These are phyloP conservation scores for Protomyces inouyei DNA, from an alignment of 1,139 yeast species.

Conservation along the genomic window DNA sequence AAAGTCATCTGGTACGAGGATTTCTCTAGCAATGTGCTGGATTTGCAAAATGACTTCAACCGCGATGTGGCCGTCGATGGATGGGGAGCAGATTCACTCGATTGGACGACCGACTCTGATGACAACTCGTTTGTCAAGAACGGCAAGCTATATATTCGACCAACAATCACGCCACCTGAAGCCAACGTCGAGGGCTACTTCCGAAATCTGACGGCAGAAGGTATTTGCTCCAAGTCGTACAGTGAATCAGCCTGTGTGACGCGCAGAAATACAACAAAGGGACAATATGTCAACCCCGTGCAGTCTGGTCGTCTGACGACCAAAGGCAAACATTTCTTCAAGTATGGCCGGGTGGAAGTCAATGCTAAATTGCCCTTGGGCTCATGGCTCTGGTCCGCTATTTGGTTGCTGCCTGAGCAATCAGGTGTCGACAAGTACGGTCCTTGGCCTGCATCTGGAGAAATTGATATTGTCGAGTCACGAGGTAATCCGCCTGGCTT, in stretches of 20 bases:
- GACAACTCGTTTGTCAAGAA: slow-evolving; percentile 30
- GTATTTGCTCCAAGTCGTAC: slow-evolving; percentile 28
- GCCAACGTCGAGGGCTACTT: slow-evolving; percentile 29
- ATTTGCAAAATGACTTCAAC: slow-evolving; percentile 26
- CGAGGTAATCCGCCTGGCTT: slow-evolving; percentile 31
- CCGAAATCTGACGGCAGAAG: slow-evolving; percentile 30
- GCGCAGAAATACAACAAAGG: slow-evolving; percentile 25
- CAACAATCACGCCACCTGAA: slow-evolving; percentile 30
- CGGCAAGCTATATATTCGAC: slow-evolving; percentile 30
- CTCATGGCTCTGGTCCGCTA: slow-evolving; percentile 33
- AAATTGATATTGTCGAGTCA: slow-evolving; percentile 31
- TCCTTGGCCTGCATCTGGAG: slow-evolving; percentile 33
- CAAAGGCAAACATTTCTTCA: slow-evolving; percentile 24
- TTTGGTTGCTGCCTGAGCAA: slow-evolving; percentile 32
- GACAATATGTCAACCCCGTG: slow-evolving; percentile 30
- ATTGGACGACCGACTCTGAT: slow-evolving; percentile 29
- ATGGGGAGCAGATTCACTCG: background rate
- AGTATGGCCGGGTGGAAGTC: slow-evolving; percentile 31
- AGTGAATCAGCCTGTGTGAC: slow-evolving; percentile 28
- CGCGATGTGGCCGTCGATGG: slow-evolving; percentile 31
- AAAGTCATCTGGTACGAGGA: slow-evolving; percentile 29
- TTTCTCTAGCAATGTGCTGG: slow-evolving; percentile 6
- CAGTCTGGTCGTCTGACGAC: slow-evolving; percentile 32
- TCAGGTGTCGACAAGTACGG: slow-evolving; percentile 28
- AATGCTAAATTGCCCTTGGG: slow-evolving; percentile 31